Evolutionary conservation across 2,329 filamentous ascomycete species (phyloP).

Genomic region (Phialophora expanda): DNA sequence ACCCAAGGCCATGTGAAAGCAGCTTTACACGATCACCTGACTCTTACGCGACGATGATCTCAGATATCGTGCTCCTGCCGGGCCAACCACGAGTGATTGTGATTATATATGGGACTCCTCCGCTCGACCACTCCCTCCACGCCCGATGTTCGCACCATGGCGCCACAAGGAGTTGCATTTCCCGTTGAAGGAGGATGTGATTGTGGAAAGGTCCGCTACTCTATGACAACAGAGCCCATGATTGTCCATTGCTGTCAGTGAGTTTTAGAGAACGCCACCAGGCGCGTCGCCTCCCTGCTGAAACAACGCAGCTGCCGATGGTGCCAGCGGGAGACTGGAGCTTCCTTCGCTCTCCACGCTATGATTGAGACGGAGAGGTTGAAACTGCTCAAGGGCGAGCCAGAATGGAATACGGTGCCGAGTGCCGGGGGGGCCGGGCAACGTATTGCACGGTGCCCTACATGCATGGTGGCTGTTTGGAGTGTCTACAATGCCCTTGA

Average conservation of each 20-base stretch:
- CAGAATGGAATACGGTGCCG: constrained; percentile 45
- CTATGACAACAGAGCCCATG: constrained; percentile 29
- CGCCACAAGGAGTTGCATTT: constrained; percentile 23
- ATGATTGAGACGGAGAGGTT: constrained; percentile 42
- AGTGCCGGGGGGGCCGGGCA: constrained; percentile 52
- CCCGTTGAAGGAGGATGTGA: constrained; percentile 32
- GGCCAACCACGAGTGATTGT: constrained; percentile 5
- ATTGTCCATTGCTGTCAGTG: constrained; percentile 37
- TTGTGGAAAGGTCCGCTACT: constrained; percentile 31
- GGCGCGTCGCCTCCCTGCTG: constrained; percentile 8
- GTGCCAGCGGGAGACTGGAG: constrained; percentile 34
- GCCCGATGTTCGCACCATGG: constrained; percentile 19
- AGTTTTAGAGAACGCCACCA: constrained; percentile 16
- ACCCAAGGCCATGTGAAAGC: neutral
- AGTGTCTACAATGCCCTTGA: constrained; percentile 47
- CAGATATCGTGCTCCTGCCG: neutral
- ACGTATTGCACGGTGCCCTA: constrained; percentile 51
- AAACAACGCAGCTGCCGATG: constrained; percentile 33
- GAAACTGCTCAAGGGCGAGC: constrained; percentile 40
- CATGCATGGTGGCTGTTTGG: constrained; percentile 52
- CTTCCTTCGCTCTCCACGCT: constrained; percentile 35
- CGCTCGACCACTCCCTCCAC: neutral
- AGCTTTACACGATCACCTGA: constrained; percentile 28
- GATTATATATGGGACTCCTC: neutral
- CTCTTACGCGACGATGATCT: neutral